Evolutionary conservation across 306 rosid species (phyloP).

Genomic region (Begonia peltatifolia): DNA sequence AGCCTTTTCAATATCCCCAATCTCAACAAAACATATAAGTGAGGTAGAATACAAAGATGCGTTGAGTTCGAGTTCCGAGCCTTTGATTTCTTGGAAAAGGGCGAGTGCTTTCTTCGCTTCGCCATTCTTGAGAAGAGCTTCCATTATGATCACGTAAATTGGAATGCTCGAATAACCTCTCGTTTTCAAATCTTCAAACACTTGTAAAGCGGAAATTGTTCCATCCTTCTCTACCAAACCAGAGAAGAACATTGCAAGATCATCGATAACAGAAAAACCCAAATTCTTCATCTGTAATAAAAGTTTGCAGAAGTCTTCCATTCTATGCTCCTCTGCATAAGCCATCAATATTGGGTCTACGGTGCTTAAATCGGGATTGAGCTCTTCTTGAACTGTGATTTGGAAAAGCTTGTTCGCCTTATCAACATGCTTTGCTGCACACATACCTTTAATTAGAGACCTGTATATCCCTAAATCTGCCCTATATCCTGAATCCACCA

Average conservation of each 20-base stretch:
- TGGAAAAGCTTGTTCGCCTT: constrained; percentile 61
- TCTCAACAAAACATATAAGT: constrained; percentile 41
- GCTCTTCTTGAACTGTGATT: constrained; percentile 39
- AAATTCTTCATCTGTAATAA: constrained; percentile 44
- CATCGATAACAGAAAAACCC: constrained; percentile 30
- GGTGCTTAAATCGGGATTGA: constrained; percentile 36
- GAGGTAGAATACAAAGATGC: constrained; percentile 31
- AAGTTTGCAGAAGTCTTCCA: constrained; percentile 40
- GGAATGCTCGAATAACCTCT: constrained; percentile 32
- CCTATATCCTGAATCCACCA: constrained; percentile 56
- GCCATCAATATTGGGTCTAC: constrained; percentile 40
- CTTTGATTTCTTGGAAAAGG: constrained; percentile 46
- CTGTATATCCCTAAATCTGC: constrained; percentile 64
- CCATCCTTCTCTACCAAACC: constrained; percentile 37
- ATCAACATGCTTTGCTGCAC: constrained; percentile 40
- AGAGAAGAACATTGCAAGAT: constrained; percentile 41
- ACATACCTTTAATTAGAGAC: constrained; percentile 63
- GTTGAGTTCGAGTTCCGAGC: constrained; percentile 27
- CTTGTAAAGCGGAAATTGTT: constrained; percentile 25
- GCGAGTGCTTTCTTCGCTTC: constrained; percentile 35
- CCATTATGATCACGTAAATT: constrained; percentile 47
- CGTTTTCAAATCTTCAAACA: constrained; percentile 32
- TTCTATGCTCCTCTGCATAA: constrained; percentile 31
- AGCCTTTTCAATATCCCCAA: constrained; percentile 42
- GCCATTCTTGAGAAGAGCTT: constrained; percentile 38